phyloP scores from a whole-genome alignment of 1,139 yeast species.

The Yamadazyma triangularis region DNA sequence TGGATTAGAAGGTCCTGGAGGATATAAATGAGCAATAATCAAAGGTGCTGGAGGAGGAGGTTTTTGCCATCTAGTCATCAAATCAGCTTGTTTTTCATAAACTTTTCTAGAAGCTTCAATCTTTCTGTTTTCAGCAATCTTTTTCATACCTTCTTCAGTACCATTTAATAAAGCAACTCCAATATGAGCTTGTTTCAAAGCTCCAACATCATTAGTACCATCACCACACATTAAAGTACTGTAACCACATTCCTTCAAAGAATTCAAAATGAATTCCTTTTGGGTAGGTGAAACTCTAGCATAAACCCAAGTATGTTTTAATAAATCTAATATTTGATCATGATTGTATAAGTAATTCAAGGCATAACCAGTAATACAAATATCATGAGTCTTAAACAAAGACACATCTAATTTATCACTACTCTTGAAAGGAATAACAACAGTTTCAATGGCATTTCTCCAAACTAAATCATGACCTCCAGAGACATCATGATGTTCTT shows the following conservation, averaged over 20 bases:
- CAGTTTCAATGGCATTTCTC: constrained; percentile 80
- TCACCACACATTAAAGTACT: constrained; percentile 99
- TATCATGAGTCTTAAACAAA: constrained; percentile 66
- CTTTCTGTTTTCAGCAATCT: constrained; percentile 77
- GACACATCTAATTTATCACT: constrained; percentile 53
- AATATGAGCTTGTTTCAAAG: constrained; percentile 95
- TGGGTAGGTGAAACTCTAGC: constrained; percentile 97
- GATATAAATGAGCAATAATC: constrained; percentile 87
- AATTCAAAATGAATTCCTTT: constrained; percentile 84
- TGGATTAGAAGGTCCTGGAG: constrained; percentile 93
- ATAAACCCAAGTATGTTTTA: constrained; percentile 92
- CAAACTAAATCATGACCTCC: constrained; percentile 64
- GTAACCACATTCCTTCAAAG: constrained; percentile 85
- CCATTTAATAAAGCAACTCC: constrained; percentile 97
- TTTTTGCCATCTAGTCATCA: constrained; percentile 78
- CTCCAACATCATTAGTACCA: constrained; percentile 99
- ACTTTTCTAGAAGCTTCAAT: constrained; percentile 61
- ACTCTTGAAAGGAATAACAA: constrained; percentile 64
- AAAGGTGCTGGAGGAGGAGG: constrained; percentile 86
- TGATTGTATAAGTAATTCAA: constrained; percentile 61
- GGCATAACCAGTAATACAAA: constrained; percentile 94
- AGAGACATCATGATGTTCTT: constrained; percentile 51
- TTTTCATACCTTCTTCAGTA: constrained; percentile 90
- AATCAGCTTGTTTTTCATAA: constrained; percentile 78
- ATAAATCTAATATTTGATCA: constrained; percentile 61